A percentile compares a stretch with the other conserved stretches of the same genome.
These are phyloP conservation scores for Annulohypoxylon bovei DNA, from an alignment of 495 filamentous ascomycete genomes.

Conservation along the genomic window DNA sequence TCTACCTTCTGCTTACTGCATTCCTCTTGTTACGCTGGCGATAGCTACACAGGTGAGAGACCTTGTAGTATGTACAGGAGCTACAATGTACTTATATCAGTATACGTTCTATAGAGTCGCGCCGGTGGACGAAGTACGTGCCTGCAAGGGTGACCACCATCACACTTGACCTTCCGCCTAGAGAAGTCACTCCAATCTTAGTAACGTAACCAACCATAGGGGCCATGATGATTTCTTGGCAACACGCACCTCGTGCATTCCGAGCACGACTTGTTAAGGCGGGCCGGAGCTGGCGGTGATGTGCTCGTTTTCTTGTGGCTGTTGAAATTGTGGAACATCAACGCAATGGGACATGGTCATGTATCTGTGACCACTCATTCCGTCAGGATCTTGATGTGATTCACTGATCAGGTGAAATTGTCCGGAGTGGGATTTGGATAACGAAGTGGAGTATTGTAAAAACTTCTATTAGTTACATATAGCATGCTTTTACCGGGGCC, in stretches of 20 bases:
- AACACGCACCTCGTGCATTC: conserved; percentile 41
- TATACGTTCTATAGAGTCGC: neutral
- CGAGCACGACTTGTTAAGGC: conserved; percentile 43
- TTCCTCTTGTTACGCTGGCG: conserved; percentile 42
- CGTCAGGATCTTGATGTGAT: conserved; percentile 14
- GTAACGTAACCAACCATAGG: conserved; percentile 1
- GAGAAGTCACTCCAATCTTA: conserved; percentile 20
- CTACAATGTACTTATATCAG: conserved; percentile 18
- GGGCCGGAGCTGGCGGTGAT: conserved; percentile 34
- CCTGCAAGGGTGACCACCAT: conserved; percentile 44
- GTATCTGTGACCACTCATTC: conserved; percentile 32
- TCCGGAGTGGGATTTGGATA: conserved; percentile 6
- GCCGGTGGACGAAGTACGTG: conserved; percentile 6
- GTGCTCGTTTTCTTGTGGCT: conserved; percentile 37
- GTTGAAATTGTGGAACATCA: conserved; percentile 44
- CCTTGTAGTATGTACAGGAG: conserved; percentile 41
- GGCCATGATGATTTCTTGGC: conserved; percentile 19
- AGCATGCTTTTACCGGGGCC: neutral
- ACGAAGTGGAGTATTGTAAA: conserved; percentile 33
- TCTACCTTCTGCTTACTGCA: conserved; percentile 43
- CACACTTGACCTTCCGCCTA: conserved; percentile 45
- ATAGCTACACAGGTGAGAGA: conserved; percentile 40
- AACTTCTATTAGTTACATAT: neutral
- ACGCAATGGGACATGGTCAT: conserved; percentile 37
- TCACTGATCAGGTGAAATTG: conserved; percentile 12